Base-by-base conservation (phyloP, 108 stramenopile genomes). In the Heterococcus sp. region DNA sequence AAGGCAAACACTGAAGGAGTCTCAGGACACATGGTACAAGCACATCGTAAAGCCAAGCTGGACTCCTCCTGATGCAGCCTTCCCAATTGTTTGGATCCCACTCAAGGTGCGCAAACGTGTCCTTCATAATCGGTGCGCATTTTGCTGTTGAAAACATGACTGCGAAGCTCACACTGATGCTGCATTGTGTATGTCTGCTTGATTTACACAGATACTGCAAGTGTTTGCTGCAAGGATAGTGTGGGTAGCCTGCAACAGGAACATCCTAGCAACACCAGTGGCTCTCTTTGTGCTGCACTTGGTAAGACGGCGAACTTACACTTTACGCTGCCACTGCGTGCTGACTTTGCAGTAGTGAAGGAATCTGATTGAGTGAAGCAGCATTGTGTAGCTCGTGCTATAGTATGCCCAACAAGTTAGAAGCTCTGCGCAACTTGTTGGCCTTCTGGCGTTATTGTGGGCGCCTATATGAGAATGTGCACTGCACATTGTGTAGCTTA, bases 1-100 rank as follows among this genome's bases (percentile, higher is more conserved):
- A n/a, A n/a, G n/a, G n/a, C n/a, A n/a, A n/a, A n/a, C n/a, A n/a
- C n/a, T n/a, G n/a, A n/a, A n/a, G n/a, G n/a, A n/a, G n/a, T n/a
- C n/a, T n/a, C n/a, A n/a, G n/a, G n/a, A n/a, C n/a, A n/a, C n/a
- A n/a, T n/a, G n/a, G n/a, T n/a, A n/a, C 46, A 21, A 58, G 46
- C 21, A 58, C 46, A 58, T 58, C 21, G 46, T 21, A 21, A 58
- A 58, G 46, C 46, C 46, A 58, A 69, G 34, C 14, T 69, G 68
- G 68, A 69, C 71, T 38, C 71, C 71, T 2, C 8, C 21, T 1
- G 33, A 37, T 36, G 35, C 35, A 2, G 71, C 35, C 68, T 69
- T 69, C 3, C 68, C 68, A 26, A 33, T 69, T 21, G 71, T 71
- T 28, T 71, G 71, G 71, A 36, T 71, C 31, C 71, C 71, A 26